Evolutionary conservation across 306 rosid genomes (phyloP).

Genomic region (Citrullus mucosospermus): DNA sequence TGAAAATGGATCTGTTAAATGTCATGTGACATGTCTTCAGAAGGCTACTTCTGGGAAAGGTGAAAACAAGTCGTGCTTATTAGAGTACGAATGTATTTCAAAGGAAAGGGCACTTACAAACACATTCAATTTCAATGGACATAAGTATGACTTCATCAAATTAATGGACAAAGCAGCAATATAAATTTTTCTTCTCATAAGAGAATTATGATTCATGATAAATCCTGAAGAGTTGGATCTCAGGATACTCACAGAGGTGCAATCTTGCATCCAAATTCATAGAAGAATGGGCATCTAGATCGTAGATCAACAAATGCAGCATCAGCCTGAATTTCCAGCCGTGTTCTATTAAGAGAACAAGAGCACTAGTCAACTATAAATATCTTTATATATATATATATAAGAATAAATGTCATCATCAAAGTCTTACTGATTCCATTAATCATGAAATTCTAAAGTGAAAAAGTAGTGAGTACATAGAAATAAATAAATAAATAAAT

Average conservation of each 20-base stretch:
- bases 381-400: not conserved
- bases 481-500: too few species aligned
- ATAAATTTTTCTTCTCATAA: not conserved
- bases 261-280: conserved; percentile 94
- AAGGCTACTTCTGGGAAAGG: not conserved
- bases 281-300: conserved; percentile 71
- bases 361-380: not conserved
- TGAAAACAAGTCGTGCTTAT: not conserved
- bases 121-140: not conserved
- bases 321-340: conserved; percentile 87
- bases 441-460: not conserved
- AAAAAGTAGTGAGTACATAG: not conserved
- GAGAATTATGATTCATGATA: not conserved
- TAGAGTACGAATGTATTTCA: not conserved
- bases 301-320: conserved; percentile 65
- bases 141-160: not conserved
- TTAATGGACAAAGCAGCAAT: not conserved
- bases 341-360: conserved; percentile 40
- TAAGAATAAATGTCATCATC: not conserved
- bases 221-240: not conserved
- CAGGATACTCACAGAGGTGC: conserved; percentile 66
- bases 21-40: not conserved
- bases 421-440: not conserved
- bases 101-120: not conserved
- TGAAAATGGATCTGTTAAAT: not conserved